Conservation (phyloP, 768 basidiomycete genomes). For the Coprinellus micaceus region DNA sequence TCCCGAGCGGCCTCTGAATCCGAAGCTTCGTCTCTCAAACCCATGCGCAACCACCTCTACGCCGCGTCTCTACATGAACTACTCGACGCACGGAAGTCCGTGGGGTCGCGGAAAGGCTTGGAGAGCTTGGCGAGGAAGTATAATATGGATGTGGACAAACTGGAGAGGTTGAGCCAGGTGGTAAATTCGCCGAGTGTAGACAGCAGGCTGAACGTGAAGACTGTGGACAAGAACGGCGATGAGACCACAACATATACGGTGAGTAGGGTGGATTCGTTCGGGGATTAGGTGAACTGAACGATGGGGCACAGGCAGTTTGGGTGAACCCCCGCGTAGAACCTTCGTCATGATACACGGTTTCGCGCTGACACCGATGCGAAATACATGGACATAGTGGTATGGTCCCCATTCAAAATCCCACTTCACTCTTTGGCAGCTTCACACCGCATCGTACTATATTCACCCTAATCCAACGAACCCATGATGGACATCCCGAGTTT, state of each 20-base stretch:
- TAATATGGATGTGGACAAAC: slow-evolving; percentile 47
- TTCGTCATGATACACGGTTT: no score
- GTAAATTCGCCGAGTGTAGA: slow-evolving; percentile 67
- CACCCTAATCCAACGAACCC: no score
- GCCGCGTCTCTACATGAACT: slow-evolving; percentile 52
- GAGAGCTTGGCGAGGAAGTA: slow-evolving; percentile 50
- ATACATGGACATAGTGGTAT: no score
- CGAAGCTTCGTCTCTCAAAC: slow-evolving; percentile 40
- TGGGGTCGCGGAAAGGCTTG: slow-evolving; percentile 37
- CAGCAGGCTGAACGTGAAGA: slow-evolving; percentile 39
- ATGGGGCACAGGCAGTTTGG: no score
- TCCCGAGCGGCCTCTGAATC: slow-evolving; percentile 54
- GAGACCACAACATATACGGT: slow-evolving; percentile 52
- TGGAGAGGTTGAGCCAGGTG: slow-evolving; percentile 50
- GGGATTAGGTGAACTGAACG: no score
- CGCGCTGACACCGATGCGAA: no score
- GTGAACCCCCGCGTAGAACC: no score
- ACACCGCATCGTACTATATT: no score
- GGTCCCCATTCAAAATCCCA: no score
- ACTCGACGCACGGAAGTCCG: slow-evolving; percentile 59
- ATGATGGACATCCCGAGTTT: no score
- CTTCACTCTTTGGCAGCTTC: no score
- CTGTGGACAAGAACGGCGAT: slow-evolving; percentile 51
- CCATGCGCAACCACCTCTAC: slow-evolving; percentile 51
- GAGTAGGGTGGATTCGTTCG: slow-evolving; percentile 19